Conservation (phyloP, 179 eudicot species). For the Gypsophila paniculata region DNA sequence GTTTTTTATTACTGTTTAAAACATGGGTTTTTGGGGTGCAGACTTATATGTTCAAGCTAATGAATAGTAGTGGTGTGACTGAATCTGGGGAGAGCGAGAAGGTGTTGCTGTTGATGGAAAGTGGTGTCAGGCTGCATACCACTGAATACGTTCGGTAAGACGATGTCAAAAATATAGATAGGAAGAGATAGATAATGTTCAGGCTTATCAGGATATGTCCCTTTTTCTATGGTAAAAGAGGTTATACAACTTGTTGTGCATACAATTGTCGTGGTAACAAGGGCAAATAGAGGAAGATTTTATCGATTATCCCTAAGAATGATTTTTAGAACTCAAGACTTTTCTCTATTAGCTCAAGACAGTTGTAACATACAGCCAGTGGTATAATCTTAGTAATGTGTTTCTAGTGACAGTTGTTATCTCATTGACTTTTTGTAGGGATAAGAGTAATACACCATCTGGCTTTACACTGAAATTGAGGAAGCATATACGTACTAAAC, state of each 20-base stretch:
- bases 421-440: slow-evolving; percentile 40
- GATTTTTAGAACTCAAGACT: background rate
- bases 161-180: background rate
- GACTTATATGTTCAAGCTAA: slow-evolving; percentile 91
- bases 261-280: background rate
- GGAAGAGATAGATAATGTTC: too few species aligned
- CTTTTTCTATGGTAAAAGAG: background rate
- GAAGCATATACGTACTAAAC: slow-evolving; percentile 89
- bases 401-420: background rate
- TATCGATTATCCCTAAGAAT: background rate
- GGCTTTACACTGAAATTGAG: slow-evolving; percentile 89
- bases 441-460: slow-evolving; percentile 95
- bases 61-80: slow-evolving; percentile 94
- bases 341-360: background rate
- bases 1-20: background rate
- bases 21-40: slow-evolving; percentile 32
- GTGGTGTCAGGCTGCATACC: slow-evolving; percentile 91
- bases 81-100: slow-evolving; percentile 99
- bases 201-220: background rate
- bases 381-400: too few species aligned
- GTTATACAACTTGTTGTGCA: background rate
- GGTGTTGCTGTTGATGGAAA: slow-evolving; percentile 88
- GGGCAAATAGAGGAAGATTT: background rate
- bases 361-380: background rate
- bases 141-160: slow-evolving; percentile 74